These are phyloP conservation scores for Chlamydomonas reinhardtii DNA, from an alignment of 163 green algal species.

Conservation along the genomic window DNA sequence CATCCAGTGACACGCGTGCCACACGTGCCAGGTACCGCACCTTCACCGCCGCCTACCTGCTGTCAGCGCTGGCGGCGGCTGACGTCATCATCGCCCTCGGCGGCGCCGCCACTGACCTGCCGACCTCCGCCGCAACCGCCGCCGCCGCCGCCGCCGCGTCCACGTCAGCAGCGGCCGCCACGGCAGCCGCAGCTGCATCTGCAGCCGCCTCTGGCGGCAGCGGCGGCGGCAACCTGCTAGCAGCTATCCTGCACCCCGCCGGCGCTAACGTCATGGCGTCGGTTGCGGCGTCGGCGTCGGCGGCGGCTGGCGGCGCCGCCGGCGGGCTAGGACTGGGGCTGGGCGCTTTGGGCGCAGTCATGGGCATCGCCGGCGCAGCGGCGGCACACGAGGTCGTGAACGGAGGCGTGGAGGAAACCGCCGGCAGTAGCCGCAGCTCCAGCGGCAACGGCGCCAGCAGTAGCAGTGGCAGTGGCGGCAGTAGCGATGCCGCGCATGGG, in stretches of 20 bases:
- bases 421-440: neutral
- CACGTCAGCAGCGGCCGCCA: neutral
- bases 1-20: no score
- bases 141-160: neutral
- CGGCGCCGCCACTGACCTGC: neutral
- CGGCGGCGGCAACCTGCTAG: neutral
- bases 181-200: neutral
- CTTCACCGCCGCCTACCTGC: neutral
- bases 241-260: neutral
- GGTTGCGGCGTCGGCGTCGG: neutral
- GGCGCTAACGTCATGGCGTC: neutral
- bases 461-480: neutral
- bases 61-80: conserved; percentile 9
- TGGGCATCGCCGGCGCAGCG: conserved; percentile 9
- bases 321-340: neutral
- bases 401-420: conserved; percentile 21
- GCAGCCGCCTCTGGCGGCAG: neutral
- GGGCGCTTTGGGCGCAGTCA: neutral
- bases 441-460: neutral
- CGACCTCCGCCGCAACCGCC: neutral
- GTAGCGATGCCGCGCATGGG: no score
- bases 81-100: neutral
- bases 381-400: conserved; percentile 35
- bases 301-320: neutral
- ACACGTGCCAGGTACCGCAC: conserved; percentile 21